These are phyloP conservation scores for Pseudogymnoascus sp. DNA, from an alignment of 2,329 filamentous ascomycete species.

Conservation along the genomic window DNA sequence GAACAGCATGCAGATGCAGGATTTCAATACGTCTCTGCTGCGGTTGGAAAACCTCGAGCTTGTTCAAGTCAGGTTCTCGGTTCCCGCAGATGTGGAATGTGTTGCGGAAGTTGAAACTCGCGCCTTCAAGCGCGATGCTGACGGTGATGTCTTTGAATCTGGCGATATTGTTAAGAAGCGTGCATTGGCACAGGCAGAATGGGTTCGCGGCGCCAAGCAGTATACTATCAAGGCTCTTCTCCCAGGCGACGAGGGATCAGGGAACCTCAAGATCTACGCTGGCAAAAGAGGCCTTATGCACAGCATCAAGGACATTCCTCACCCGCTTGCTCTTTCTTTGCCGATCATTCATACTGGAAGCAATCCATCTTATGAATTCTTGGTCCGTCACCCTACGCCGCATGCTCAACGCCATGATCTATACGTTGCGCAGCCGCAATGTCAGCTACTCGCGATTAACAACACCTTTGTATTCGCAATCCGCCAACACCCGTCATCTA, in stretches of 20 bases:
- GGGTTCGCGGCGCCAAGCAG: conserved; percentile 78
- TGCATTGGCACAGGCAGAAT: conserved; percentile 84
- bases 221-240: conserved; percentile 91
- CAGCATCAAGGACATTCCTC: conserved; percentile 91
- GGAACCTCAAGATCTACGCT: conserved; percentile 82
- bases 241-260: conserved; percentile 85
- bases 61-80: conserved; percentile 79
- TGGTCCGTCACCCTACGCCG: conserved; percentile 87
- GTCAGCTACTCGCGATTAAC: conserved; percentile 77
- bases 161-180: conserved; percentile 80
- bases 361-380: conserved; percentile 90
- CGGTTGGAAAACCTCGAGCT: conserved; percentile 89
- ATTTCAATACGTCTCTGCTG: conserved; percentile 83
- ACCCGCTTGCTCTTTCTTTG: conserved; percentile 81
- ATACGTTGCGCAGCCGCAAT: conserved; percentile 95
- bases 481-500: conserved; percentile 75
- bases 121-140: conserved; percentile 69
- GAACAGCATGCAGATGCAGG: conserved; percentile 68
- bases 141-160: conserved; percentile 90
- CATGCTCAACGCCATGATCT: conserved; percentile 97
- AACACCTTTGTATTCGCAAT: conserved; percentile 98
- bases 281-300: conserved; percentile 96
- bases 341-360: conserved; percentile 84
- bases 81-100: conserved; percentile 84
- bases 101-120: conserved; percentile 87